Percentiles rank a stretch among this genome's conserved stretches.
phyloP scores from a whole-genome alignment of 106 monocot genomes.

The Dendrobium chrysotoxum region DNA sequence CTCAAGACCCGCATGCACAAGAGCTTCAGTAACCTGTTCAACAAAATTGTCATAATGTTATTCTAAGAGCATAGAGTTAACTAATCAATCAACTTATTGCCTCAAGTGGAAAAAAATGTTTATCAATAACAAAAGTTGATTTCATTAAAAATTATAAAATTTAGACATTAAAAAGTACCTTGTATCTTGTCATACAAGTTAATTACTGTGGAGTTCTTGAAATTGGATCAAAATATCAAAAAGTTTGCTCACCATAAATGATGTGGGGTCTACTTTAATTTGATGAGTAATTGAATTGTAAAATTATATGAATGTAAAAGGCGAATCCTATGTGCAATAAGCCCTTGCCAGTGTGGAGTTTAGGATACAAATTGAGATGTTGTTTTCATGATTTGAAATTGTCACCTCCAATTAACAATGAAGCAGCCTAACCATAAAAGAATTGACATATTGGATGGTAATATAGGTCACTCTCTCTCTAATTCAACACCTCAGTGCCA shows the following conservation, averaged over 20 bases:
- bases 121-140: neutral
- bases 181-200: neutral
- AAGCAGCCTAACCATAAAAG: neutral
- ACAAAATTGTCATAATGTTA: neutral
- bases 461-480: neutral
- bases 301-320: neutral
- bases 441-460: neutral
- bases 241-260: neutral
- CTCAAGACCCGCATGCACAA: slow-evolving; percentile 56
- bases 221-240: neutral
- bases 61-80: neutral
- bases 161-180: neutral
- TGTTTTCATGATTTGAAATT: neutral
- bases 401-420: neutral
- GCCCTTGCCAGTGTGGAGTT: neutral
- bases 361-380: neutral
- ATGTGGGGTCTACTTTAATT: neutral
- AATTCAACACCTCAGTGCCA: too few relatives aligned
- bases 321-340: neutral
- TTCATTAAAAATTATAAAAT: neutral
- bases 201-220: neutral
- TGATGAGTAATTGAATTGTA: neutral
- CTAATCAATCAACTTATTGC: neutral
- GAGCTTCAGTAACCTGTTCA: slow-evolving; percentile 57
- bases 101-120: neutral